Conservation (phyloP, 805 yeast species). For the Millerozyma miso region DNA sequence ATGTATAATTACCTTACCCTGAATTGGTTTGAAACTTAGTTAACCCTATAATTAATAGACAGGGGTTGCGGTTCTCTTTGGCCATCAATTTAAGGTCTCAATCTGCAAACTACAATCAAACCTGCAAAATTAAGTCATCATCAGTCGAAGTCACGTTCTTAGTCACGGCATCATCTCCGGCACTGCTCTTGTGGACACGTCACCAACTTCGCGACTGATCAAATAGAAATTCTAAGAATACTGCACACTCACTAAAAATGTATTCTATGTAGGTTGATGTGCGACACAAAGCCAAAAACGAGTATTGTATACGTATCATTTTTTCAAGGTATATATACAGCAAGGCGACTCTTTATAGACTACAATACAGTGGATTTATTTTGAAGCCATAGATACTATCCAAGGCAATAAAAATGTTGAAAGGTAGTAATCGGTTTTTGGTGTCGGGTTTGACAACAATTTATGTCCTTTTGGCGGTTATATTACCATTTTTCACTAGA, state of each 20-base stretch:
- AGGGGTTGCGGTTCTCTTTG: background rate
- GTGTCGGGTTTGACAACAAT: conserved; percentile 25
- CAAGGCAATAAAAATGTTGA: conserved; percentile 6
- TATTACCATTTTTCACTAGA: conserved; percentile 31
- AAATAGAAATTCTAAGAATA: conserved; percentile 3
- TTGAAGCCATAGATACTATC: background rate
- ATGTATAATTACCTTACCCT: background rate
- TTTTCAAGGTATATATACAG: background rate
- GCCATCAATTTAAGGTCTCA: background rate
- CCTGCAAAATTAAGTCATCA: background rate
- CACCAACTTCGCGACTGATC: background rate
- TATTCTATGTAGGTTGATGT: background rate
- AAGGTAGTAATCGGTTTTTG: conserved; percentile 15
- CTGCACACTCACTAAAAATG: background rate
- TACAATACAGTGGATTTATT: background rate
- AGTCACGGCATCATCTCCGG: background rate
- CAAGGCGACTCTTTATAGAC: background rate
- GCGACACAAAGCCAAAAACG: background rate
- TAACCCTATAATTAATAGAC: background rate
- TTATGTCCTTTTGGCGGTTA: conserved; percentile 31
- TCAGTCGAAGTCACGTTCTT: background rate
- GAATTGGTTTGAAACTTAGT: background rate
- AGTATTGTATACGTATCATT: conserved; percentile 3
- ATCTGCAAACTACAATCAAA: background rate
- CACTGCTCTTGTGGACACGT: conserved; percentile 1